These are phyloP conservation scores for Pseudophaeomoniella oleicola DNA, from an alignment of 2,329 filamentous ascomycete species.

Conservation along the genomic window DNA sequence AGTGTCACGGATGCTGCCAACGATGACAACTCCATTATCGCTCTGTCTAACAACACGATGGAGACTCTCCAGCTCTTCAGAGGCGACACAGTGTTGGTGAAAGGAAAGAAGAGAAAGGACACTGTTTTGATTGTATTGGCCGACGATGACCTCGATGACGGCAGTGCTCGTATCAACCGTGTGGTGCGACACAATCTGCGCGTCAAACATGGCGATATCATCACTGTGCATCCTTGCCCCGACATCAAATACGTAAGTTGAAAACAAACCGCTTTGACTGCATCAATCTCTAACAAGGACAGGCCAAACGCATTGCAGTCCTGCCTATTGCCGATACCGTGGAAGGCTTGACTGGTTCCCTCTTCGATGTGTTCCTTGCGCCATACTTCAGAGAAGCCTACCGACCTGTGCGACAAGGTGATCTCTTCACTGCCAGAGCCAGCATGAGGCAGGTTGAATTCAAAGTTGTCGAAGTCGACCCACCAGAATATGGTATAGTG, in stretches of 20 bases:
- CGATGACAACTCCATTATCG: conserved; percentile 99
- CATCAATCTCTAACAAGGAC: conserved; percentile 4
- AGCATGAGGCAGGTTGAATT: conserved; percentile 99
- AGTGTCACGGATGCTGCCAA: conserved; percentile 97
- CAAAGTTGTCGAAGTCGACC: conserved; percentile 98
- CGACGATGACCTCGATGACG: conserved; percentile 95
- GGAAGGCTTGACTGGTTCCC: conserved; percentile 89
- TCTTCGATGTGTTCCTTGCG: conserved; percentile 98
- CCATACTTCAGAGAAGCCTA: conserved; percentile 99
- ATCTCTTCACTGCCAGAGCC: conserved; percentile 92
- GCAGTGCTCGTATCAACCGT: conserved; percentile 92
- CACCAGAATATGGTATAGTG: conserved; percentile 96
- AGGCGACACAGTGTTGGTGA: conserved; percentile 92
- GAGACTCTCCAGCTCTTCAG: conserved; percentile 96
- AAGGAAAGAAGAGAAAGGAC: conserved; percentile 99
- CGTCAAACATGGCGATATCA: conserved; percentile 95
- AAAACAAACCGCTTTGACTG: not conserved
- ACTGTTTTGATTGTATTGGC: conserved; percentile 95
- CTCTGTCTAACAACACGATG: conserved; percentile 97
- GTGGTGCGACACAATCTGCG: conserved; percentile 96
- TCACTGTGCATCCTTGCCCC: conserved; percentile 93
- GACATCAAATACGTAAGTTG: conserved; percentile 98
- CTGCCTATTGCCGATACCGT: conserved; percentile 96
- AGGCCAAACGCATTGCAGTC: conserved; percentile 98
- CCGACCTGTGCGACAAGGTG: conserved; percentile 89